Evolutionary conservation across 106 monocot species (phyloP), one percentile per base, ranked within the genome.

Genomic region (Posidonia australis): DNA sequence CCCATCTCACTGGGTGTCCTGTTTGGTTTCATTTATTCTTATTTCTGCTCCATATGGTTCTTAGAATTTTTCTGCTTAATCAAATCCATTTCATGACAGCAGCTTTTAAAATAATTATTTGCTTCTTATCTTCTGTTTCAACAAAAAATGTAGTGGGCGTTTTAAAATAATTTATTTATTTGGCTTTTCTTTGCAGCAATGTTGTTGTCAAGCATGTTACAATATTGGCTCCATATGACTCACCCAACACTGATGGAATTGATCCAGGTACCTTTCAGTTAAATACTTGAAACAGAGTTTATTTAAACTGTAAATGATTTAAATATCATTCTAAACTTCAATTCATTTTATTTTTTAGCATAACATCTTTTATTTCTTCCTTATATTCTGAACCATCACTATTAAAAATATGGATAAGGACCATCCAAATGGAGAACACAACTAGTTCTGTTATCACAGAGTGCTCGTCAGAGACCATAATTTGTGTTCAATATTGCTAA

Each of bases 221-320:
- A 13, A 31, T 73, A 20, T 45, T 73, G 54, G 73, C 73, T 23
- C 73, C 73, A 25, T 21, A 65, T 27, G 73, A 73, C 18, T 73
- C 73, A 5, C 73, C 73, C 27, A 73, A 73, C 26, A 73, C 73
- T 10, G 73, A 73, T 32, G 73, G 73, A 13, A 46, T 73, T 32
- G 73, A 73, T 65, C 73, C 73, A 73, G 73, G 73, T 58, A 67
- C 12, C 4, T 36, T 36, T 36, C 36, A 36, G 36, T 36, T 36
- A 36, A 36, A 36, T 36, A 36, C 36, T 36, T 2, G 5, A 36
- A 4, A 7, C 36, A 36, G 36, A 36, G 36, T 36, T 36, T 7
- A 36, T 36, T 36, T 36, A 4, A 36, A 36, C 36, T 2, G 30
- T 28, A 26, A 31, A 22, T 18, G 11, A n/a, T n/a, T 5, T 58